These are phyloP conservation scores for Petunia secreta DNA, from an alignment of 257 asterid genomes.

Conservation along the genomic window DNA sequence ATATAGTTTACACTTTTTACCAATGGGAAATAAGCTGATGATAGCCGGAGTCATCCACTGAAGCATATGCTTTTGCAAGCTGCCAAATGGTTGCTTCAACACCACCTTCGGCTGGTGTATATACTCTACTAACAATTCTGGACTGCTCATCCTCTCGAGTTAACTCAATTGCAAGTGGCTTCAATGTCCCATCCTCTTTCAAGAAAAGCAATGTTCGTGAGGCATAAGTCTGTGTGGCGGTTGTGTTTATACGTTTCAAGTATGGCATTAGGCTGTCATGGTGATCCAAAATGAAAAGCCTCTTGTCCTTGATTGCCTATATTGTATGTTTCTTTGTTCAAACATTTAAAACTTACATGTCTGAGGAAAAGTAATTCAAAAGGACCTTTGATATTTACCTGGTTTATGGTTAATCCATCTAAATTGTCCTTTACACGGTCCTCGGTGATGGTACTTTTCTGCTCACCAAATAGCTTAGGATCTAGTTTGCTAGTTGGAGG, in stretches of 20 bases:
- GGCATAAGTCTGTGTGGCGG: constrained; percentile 34
- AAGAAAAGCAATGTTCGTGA: constrained; percentile 33
- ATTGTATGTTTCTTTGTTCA: background rate
- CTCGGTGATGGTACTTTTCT: constrained; percentile 42
- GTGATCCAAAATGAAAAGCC: constrained; percentile 32
- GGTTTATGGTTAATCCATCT: constrained; percentile 48
- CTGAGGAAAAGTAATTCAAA: background rate
- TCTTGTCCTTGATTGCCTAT: constrained; percentile 23
- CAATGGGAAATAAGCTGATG: constrained; percentile 34
- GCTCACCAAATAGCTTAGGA: constrained; percentile 48
- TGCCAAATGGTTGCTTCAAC: constrained; percentile 26
- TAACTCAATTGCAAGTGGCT: constrained; percentile 31
- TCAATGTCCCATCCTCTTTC: constrained; percentile 26
- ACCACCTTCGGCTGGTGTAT: constrained; percentile 30
- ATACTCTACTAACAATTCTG: constrained; percentile 30
- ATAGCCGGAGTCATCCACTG: constrained; percentile 30
- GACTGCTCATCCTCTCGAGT: constrained; percentile 25
- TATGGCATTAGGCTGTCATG: constrained; percentile 33
- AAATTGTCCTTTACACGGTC: constrained; percentile 43
- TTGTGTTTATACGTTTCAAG: constrained; percentile 29
- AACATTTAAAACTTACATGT: background rate
- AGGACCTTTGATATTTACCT: constrained; percentile 32
- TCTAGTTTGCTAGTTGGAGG: constrained; percentile 60
- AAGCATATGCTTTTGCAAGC: constrained; percentile 32
- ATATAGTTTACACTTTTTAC: background rate